Conservation (phyloP, 2,329 filamentous ascomycete genomes). For the Paecilomyces niveus region DNA sequence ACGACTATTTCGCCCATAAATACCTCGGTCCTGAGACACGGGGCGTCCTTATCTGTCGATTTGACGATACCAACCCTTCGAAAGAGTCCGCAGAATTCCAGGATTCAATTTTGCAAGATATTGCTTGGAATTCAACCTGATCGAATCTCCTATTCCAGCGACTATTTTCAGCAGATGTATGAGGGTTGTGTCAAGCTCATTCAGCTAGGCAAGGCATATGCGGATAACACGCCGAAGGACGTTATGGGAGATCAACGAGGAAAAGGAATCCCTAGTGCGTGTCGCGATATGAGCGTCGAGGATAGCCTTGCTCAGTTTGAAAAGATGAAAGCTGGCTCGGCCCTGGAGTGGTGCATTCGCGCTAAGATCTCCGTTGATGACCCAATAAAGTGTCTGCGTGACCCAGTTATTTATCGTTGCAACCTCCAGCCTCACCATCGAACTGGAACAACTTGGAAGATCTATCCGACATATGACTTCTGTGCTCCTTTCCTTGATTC, state of each 20-base stretch:
- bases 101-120: conserved; percentile 78
- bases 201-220: conserved; percentile 72
- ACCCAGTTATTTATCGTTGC: conserved; percentile 89
- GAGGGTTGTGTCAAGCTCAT: conserved; percentile 72
- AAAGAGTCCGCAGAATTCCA: conserved; percentile 93
- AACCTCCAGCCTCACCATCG: conserved; percentile 56
- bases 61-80: conserved; percentile 87
- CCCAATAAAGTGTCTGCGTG: conserved; percentile 81
- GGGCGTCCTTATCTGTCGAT: conserved; percentile 66
- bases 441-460: conserved; percentile 50
- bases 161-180: conserved; percentile 83
- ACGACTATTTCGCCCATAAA: conserved; percentile 25
- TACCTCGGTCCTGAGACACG: conserved; percentile 36
- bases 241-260: conserved; percentile 73
- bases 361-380: conserved; percentile 80
- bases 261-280: conserved; percentile 67
- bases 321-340: conserved; percentile 75
- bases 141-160: conserved; percentile 72
- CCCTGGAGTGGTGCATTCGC: conserved; percentile 71
- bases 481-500: conserved; percentile 52
- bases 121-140: conserved; percentile 82
- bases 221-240: conserved; percentile 79
- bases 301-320: conserved; percentile 75
- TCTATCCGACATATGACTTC: conserved; percentile 55
- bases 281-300: conserved; percentile 64